Percentiles rank a stretch among this genome's conserved stretches.
phyloP scores from a whole-genome alignment of 2,329 filamentous ascomycete species.

The Claviceps capensis region DNA sequence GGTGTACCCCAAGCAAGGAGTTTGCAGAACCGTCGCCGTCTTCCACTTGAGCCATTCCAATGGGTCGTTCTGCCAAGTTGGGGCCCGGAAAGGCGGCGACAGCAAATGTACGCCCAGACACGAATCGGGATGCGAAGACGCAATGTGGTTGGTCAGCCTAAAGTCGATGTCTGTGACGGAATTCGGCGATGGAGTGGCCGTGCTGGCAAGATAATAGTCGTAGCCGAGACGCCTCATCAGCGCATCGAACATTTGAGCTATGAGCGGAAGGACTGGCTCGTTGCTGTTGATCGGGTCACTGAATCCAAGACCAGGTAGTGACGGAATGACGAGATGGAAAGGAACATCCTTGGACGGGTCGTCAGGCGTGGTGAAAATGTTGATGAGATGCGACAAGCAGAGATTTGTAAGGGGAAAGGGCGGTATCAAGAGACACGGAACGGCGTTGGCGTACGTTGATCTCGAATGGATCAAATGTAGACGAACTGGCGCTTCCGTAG shows the following conservation, averaged over 20 bases:
- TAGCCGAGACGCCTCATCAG: constrained; percentile 51
- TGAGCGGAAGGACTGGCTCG: constrained; percentile 33
- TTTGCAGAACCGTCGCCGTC: constrained; percentile 34
- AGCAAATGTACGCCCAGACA: constrained; percentile 49
- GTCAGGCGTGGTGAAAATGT: constrained; percentile 38
- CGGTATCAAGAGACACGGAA: constrained; percentile 52
- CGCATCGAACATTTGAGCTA: constrained; percentile 40
- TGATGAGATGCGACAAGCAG: constrained; percentile 41
- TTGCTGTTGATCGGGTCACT: constrained; percentile 45
- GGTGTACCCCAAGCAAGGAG: constrained; percentile 41
- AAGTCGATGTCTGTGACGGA: constrained; percentile 38
- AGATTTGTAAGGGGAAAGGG: constrained; percentile 53
- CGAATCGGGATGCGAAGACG: constrained; percentile 29
- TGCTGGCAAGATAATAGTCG: constrained; percentile 41
- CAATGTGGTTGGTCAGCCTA: constrained; percentile 33
- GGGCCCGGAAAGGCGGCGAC: constrained; percentile 38
- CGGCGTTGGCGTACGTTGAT: constrained; percentile 37
- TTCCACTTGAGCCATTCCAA: constrained; percentile 42
- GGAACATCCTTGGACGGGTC: constrained; percentile 30
- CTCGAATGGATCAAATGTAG: constrained; percentile 52
- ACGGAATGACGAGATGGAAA: constrained; percentile 54
- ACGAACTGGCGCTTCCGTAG: constrained; percentile 30
- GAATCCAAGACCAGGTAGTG: constrained; percentile 53
- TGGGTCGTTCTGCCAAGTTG: constrained; percentile 29
- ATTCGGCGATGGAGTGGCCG: constrained; percentile 31